A percentile compares a stretch with the other conserved stretches of the same genome.
Evolutionary conservation across 2,329 filamentous ascomycete species (phyloP).

Genomic region (Exophiala mesophila): DNA sequence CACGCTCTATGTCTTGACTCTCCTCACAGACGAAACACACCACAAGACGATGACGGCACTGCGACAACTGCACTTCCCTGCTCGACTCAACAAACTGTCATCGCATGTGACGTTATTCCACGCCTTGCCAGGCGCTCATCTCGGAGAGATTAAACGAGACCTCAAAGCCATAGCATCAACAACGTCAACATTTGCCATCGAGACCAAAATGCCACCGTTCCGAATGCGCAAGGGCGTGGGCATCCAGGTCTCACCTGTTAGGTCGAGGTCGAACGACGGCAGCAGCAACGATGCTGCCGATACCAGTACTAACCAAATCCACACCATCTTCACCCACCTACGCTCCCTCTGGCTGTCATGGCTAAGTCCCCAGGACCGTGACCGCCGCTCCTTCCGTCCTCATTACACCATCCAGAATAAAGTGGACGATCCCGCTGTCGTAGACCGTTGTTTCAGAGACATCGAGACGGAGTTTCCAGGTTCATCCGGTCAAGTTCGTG

Average conservation of each 20-base stretch:
- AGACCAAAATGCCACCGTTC: constrained; percentile 9
- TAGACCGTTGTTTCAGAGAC: constrained; percentile 10
- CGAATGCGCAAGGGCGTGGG: constrained; percentile 11
- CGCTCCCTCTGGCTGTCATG: constrained; percentile 14
- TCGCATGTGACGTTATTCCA: constrained; percentile 28
- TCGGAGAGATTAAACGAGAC: constrained; percentile 9
- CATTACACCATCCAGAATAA: constrained; percentile 28
- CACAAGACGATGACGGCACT: constrained; percentile 21
- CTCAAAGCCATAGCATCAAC: constrained; percentile 10
- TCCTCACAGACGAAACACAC: constrained; percentile 21
- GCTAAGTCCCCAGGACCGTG: constrained; percentile 25
- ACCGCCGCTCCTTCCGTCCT: constrained; percentile 5
- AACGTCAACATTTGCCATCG: constrained; percentile 10
- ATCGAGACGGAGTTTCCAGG: constrained; percentile 7
- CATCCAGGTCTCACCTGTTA: constrained; percentile 4
- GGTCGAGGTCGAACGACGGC: no score
- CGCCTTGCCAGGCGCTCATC: constrained; percentile 25
- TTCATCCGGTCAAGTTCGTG: constrained; percentile 8
- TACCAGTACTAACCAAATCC: constrained; percentile 3
- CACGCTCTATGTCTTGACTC: constrained; percentile 25
- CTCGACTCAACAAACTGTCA: constrained; percentile 22
- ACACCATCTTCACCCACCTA: constrained; percentile 11
- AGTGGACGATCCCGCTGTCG: constrained; percentile 13
- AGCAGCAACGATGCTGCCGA: constrained; percentile 5
- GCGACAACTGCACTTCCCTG: constrained; percentile 25